Evolutionary conservation across 2,329 filamentous ascomycete genomes (phyloP), one percentile per base, ranked within the genome.

Genomic region (Hypoxylon rubiginosum): DNA sequence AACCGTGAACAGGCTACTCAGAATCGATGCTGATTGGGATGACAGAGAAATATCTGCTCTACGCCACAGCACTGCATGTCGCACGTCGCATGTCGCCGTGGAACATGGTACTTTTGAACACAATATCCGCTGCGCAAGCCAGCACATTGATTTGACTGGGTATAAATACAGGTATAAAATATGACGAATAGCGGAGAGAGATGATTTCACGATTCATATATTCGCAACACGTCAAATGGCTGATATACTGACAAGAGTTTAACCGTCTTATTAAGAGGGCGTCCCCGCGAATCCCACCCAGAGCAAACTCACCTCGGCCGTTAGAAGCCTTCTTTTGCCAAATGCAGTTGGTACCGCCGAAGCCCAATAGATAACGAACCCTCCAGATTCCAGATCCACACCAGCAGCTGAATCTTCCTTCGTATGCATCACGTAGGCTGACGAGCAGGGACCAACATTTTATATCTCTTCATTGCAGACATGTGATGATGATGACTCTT

Each of bases 341-440:
- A 64, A 67, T 64, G 11, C n/a, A 58, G 64, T 36, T 64, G 41
- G 57, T 64, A 21, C 43, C 45, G 9, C 60, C 60, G 64, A 58
- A 43, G 49, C 41, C 41, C 21, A 58, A 58, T 36, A 64, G 64
- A 64, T 60, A 67, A 61, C 60, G 45, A 64, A 36, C 52, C 52
- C 52, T 64, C 53, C 45, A 51, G 54, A 61, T 52, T 64, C 53
- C 45, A 51, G 54, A 61, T 52, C 43, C 24, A 46, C 55, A 17
- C 45, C 11, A 49, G 30, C 24, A 13, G 21, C n/a, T 24, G 19
- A 24, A 7, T 5, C 43, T 46, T 3, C 36, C 15, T 36, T 17
- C 3, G 21, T 24, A 24, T 24, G 21, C 21, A 24, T 24, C 13
- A 15, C 7, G 8, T 17, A 46, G 21, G 43, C 43, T 46, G 17